Evolutionary conservation across 495 filamentous ascomycete species (phyloP), one percentile per base, ranked within the genome.

Genomic region (Penicillium nucicola): DNA sequence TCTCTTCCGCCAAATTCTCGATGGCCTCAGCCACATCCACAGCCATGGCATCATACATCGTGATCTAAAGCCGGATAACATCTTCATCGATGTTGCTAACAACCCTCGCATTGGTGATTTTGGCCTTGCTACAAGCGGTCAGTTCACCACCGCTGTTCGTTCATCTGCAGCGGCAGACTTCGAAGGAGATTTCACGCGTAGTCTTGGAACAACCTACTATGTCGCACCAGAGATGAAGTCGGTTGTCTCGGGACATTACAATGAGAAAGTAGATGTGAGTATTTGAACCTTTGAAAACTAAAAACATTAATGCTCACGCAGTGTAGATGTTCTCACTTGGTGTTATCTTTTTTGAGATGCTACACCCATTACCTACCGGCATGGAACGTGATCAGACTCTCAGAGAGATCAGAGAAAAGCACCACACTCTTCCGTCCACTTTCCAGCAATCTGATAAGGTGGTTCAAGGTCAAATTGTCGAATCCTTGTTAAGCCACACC

Each of bases 321-420:
- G 14, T 44, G 19, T 45, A 88, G 83, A 96, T 98, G 92, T 98
- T 90, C 62, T 97, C 95, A 1, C 73, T 98, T 23, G 93, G 93
- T 9, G 87, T 98, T 38, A 97, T 98, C 49, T 95, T 98, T 68
- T 96, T 97, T 57, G 93, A 98, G 65, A 97, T 98, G 92, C 93
- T 88, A 53, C 84, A 91, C 58, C 76, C 84, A 22, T 76, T 95
- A 3, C 83, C 86, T 42, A 84, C 87, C 1, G 86, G 84, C 1
- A 97, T 97, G 91, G 90, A 97, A 67, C 82, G 95, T 30, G 89
- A 88, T 18, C 71, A 85, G 46, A 85, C 88, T 9, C 70, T 97
- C 13, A 77, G 85, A 45, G 71, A 77, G 36, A 74, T 98, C 11
- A 79, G 92, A 20, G 77, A 86, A 53, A 79, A 80, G 32, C 71